Evolutionary conservation across 257 asterid genomes (phyloP).

Genomic region (Prunella vulgaris): DNA sequence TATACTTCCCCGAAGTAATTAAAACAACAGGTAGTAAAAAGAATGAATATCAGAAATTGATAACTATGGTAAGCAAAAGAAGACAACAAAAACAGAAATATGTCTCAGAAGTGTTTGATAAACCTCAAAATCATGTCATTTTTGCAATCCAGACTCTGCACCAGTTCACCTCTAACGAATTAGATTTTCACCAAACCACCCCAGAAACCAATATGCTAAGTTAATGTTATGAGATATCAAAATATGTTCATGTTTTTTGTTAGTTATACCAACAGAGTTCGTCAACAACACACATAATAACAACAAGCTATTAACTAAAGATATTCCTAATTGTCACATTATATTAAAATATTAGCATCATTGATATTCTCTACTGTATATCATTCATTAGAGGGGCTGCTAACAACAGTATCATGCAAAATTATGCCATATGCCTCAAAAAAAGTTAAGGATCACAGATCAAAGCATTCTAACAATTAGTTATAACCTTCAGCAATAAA

Average conservation of each 20-base stretch:
- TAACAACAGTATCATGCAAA: constrained; percentile 3
- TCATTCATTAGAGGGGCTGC: neutral
- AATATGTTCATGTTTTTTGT: neutral
- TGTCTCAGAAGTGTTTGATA: neutral
- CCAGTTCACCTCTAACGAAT: neutral
- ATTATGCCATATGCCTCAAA: no score
- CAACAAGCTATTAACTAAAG: no score
- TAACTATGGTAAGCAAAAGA: neutral
- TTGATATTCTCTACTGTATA: constrained; percentile 5
- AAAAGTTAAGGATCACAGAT: no score
- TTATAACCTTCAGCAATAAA: no score
- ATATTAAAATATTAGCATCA: constrained; percentile 20
- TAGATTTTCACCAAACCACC: constrained; percentile 6
- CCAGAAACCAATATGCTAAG: neutral
- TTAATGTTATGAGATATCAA: no score
- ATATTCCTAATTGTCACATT: constrained; percentile 23
- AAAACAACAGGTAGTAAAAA: constrained; percentile 7
- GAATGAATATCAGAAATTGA: constrained; percentile 3
- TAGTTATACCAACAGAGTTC: neutral
- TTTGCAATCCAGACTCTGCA: neutral
- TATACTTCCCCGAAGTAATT: constrained; percentile 59
- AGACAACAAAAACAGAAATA: neutral
- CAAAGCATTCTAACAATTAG: no score
- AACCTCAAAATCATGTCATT: constrained; percentile 1
- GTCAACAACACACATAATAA: constrained; percentile 1